Evolutionary conservation across 352 stramenopile genomes (phyloP).

Genomic region (Blastocystis sp.): DNA sequence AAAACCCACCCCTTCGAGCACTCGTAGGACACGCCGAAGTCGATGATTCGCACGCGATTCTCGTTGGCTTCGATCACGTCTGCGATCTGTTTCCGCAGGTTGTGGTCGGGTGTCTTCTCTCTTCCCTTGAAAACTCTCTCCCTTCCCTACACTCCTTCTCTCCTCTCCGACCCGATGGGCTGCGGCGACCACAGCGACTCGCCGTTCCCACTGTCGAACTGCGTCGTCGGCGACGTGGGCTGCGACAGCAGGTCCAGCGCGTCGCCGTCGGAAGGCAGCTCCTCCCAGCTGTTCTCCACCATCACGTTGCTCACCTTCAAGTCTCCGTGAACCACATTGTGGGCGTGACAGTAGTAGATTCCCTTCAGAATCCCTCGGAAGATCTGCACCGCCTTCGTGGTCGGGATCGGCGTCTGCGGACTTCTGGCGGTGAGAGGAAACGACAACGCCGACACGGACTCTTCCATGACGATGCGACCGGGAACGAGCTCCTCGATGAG

Average conservation of each 20-base stretch:
- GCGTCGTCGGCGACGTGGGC: neutral
- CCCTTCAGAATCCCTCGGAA: slow-evolving; percentile 67
- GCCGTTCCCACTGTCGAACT: neutral
- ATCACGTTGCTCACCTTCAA: slow-evolving; percentile 87
- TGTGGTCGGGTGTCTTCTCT: slow-evolving; percentile 9
- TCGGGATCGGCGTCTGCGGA: neutral
- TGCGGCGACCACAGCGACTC: slow-evolving; percentile 29
- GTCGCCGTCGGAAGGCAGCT: neutral
- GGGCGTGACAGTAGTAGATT: slow-evolving; percentile 87
- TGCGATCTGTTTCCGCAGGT: neutral
- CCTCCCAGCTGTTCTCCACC: slow-evolving; percentile 61
- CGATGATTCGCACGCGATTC: slow-evolving; percentile 43
- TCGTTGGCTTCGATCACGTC: slow-evolving; percentile 25
- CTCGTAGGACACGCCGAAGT: slow-evolving; percentile 38
- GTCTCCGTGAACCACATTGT: slow-evolving; percentile 86
- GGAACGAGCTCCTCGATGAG: slow-evolving; percentile 30
- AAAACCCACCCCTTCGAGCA: neutral
- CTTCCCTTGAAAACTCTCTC: neutral
- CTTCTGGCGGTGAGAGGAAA: neutral
- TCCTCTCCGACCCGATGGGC: neutral
- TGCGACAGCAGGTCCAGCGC: neutral
- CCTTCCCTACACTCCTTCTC: neutral
- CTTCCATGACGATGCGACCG: slow-evolving; percentile 41
- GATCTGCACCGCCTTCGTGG: slow-evolving; percentile 28
- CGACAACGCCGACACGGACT: neutral